Evolutionary conservation across 805 yeast genomes (phyloP), one percentile per base, ranked within the genome.

Genomic region (Candida nonsorbophila): DNA sequence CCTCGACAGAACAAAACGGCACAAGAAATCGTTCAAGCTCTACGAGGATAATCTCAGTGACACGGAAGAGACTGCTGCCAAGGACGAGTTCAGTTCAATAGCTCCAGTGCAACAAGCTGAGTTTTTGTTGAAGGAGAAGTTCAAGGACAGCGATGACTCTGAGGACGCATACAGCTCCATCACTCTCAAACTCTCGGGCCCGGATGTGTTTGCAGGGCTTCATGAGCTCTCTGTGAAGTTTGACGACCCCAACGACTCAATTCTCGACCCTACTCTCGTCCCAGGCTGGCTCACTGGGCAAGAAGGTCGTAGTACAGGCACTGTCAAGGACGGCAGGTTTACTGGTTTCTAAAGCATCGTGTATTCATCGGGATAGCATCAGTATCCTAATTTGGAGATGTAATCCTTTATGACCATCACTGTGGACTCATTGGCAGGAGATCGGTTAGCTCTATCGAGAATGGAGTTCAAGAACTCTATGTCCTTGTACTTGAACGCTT

Each of bases 211-310:
- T 64, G 94, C 76, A 2, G 95, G 95, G 0, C 45, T 84, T 21
- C 86, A 82, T 50, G 79, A 82, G 44, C 58, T 84, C 11, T 71
- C 86, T 16, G 56, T 52, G 2, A 15, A 21, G 9, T 39, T 52
- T 2, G 28, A 34, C 1, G 47, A 49, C 11, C 29, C 42, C 11
- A 36, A 42, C 61, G 60, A 29, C 33, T 56, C 38, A 69, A 43
- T 67, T 0, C 53, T 78, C 2, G 69, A 81, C 40, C 69, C 82
- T 0, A 57, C 65, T n/a, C 58, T 41, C 0, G 54, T 82, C 10
- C 94, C 95, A 1, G 70, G 76, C 17, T 84, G 87, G 88, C 51
- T 84, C 18, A 76, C 88, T 4, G 94, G 94, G 3, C 86, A 83
- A 49, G 79, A 78, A 37, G 81, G 83, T 0, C 42, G 53, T 1